Conservation (phyloP, 345 rosid species). For the Syzygium aqueum region DNA sequence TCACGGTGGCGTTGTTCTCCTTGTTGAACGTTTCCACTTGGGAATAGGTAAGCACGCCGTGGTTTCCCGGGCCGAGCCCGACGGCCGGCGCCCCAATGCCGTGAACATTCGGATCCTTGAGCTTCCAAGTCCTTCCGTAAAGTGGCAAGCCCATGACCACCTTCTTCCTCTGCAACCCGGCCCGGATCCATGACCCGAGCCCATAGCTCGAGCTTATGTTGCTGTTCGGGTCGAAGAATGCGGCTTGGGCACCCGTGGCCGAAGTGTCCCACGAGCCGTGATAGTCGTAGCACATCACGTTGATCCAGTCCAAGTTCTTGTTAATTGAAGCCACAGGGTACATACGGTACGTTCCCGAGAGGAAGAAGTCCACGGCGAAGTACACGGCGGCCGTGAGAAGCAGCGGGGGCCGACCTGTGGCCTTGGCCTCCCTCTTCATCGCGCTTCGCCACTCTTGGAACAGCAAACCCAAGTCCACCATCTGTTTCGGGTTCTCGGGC, state of each 20-base stretch:
- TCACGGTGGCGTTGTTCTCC: conserved; percentile 4
- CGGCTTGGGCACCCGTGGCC: conserved; percentile 18
- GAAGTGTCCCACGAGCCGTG: conserved; percentile 22
- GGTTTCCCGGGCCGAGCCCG: conserved; percentile 9
- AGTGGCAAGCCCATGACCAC: conserved; percentile 21
- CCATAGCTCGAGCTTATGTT: conserved; percentile 14
- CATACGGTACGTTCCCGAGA: not conserved
- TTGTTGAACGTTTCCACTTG: conserved; percentile 6
- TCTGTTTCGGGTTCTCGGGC: conserved; percentile 8
- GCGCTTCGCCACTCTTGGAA: conserved; percentile 17
- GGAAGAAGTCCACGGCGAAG: conserved; percentile 11
- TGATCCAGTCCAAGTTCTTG: conserved; percentile 11
- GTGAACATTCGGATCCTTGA: conserved; percentile 3
- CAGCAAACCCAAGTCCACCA: conserved; percentile 10
- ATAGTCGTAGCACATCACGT: conserved; percentile 19
- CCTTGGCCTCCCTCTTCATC: conserved; percentile 1
- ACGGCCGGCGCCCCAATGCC: conserved; percentile 17
- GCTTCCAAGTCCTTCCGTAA: conserved; percentile 23
- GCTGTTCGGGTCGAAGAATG: conserved; percentile 10
- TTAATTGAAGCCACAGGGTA: conserved; percentile 10
- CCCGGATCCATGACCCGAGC: conserved; percentile 10
- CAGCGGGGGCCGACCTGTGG: conserved; percentile 4
- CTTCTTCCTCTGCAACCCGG: conserved; percentile 7
- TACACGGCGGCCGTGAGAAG: conserved; percentile 24
- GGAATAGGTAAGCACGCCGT: not conserved